phyloP scores from a whole-genome alignment of 2,329 filamentous ascomycete species.

The Zalaria sp. region DNA sequence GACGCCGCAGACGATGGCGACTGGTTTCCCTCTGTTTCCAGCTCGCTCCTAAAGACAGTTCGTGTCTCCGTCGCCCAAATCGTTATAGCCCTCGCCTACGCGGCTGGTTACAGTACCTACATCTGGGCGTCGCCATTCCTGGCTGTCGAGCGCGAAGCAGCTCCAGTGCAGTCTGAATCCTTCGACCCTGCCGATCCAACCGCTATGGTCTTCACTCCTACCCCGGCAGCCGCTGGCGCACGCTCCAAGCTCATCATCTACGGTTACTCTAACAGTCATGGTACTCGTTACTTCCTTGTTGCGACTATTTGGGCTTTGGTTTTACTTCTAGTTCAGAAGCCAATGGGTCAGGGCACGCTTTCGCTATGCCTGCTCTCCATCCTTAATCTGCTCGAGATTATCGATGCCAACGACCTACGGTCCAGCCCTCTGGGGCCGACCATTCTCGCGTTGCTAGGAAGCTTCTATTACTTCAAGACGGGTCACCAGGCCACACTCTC shows the following conservation, averaged over 20 bases:
- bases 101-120: conserved; percentile 74
- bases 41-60: conserved; percentile 52
- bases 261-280: conserved; percentile 87
- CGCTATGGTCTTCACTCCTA: conserved; percentile 22
- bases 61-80: conserved; percentile 69
- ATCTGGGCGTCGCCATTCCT: conserved; percentile 76
- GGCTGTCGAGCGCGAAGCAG: conserved; percentile 41
- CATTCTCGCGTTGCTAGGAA: conserved; percentile 74
- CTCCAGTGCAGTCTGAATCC: conserved; percentile 24
- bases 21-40: conserved; percentile 53
- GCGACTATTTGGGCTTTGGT: conserved; percentile 65
- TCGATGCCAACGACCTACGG: conserved; percentile 47
- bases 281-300: conserved; percentile 76
- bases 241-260: conserved; percentile 47
- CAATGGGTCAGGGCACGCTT: conserved; percentile 80
- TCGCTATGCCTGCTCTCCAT: conserved; percentile 79
- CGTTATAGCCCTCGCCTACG: conserved; percentile 64
- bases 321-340: conserved; percentile 74
- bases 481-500: conserved; percentile 82
- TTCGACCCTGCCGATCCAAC: conserved; percentile 21
- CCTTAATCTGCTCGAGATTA: conserved; percentile 55
- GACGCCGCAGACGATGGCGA: conserved; percentile 78
- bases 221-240: conserved; percentile 13
- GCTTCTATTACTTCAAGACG: conserved; percentile 94
- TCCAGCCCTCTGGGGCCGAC: conserved; percentile 67